Percentiles rank a stretch among this genome's conserved stretches.
Conservation (phyloP, 2,329 filamentous ascomycete genomes). For the Ceratocystis variospora region DNA sequence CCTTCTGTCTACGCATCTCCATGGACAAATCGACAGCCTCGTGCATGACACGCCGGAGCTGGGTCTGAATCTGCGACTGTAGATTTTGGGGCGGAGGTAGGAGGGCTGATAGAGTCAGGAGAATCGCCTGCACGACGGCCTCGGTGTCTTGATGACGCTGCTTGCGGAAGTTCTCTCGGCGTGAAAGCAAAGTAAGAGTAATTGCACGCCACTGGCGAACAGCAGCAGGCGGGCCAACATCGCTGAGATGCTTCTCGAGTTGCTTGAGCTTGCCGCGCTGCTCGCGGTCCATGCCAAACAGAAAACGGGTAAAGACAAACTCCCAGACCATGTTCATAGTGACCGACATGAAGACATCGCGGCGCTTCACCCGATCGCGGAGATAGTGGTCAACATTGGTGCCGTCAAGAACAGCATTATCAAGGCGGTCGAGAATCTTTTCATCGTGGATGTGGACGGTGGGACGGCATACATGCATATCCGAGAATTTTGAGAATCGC, state of each 20-base stretch:
- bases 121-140: conserved; percentile 77
- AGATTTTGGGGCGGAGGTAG: conserved; percentile 74
- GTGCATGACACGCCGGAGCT: conserved; percentile 73
- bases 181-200: conserved; percentile 76
- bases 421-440: conserved; percentile 83
- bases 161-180: conserved; percentile 61
- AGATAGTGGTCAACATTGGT: conserved; percentile 84
- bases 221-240: conserved; percentile 76
- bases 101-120: conserved; percentile 68
- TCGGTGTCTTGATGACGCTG: conserved; percentile 85
- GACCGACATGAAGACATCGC: conserved; percentile 96
- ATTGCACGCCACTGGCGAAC: conserved; percentile 96
- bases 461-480: conserved; percentile 72
- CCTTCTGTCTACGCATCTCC: conserved; percentile 92
- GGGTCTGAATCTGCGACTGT: conserved; percentile 66
- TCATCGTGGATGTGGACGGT: conserved; percentile 79
- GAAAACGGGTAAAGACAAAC: conserved; percentile 91
- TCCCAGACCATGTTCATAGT: conserved; percentile 99
- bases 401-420: conserved; percentile 87
- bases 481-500: conserved; percentile 94
- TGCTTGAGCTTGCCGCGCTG: conserved; percentile 95
- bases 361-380: conserved; percentile 69
- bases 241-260: conserved; percentile 77
- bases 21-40: conserved; percentile 82
- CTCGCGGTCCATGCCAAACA: conserved; percentile 97